phyloP scores from a whole-genome alignment of 352 stramenopile genomes.

The Aphanomyces astaci region DNA sequence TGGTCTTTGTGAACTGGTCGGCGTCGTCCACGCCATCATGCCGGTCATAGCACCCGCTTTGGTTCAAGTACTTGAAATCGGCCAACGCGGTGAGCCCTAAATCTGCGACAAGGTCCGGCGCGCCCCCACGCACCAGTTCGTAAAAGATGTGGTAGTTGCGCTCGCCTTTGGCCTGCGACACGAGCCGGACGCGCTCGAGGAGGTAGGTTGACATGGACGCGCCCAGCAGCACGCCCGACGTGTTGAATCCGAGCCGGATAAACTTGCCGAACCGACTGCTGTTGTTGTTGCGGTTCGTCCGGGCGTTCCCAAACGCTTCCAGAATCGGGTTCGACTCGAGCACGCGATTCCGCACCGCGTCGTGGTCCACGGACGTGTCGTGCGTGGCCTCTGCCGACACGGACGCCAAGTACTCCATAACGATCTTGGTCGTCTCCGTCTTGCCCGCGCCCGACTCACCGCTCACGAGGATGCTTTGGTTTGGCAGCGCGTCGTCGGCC shows the following conservation, averaged over 20 bases:
- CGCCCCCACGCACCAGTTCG: conserved; percentile 85
- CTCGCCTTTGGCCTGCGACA: conserved; percentile 90
- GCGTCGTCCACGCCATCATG: conserved; percentile 73
- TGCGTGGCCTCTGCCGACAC: conserved; percentile 44
- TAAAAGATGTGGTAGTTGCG: conserved; percentile 99
- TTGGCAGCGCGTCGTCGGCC: conserved; percentile 28
- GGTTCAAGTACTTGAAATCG: conserved; percentile 80
- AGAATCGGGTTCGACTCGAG: conserved; percentile 94
- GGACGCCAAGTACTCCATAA: conserved; percentile 94
- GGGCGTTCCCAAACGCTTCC: conserved; percentile 93
- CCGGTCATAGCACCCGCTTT: conserved; percentile 61
- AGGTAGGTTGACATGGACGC: conserved; percentile 89
- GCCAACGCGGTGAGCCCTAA: conserved; percentile 40
- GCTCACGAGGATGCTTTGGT: conserved; percentile 94
- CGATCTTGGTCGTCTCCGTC: conserved; percentile 95
- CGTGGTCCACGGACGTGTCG: conserved; percentile 20
- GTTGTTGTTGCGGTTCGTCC: conserved; percentile 96
- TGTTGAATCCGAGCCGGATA: conserved; percentile 89
- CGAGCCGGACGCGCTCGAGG: conserved; percentile 92
- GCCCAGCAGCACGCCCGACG: conserved; percentile 66
- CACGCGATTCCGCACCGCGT: conserved; percentile 46
- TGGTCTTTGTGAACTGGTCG: conserved; percentile 64
- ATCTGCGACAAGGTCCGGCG: conserved; percentile 38
- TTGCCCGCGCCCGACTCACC: conserved; percentile 94
- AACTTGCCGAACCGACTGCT: conserved; percentile 95